Evolutionary conservation across 768 basidiomycete genomes (phyloP).

Genomic region (Lactifluus pinguis): DNA sequence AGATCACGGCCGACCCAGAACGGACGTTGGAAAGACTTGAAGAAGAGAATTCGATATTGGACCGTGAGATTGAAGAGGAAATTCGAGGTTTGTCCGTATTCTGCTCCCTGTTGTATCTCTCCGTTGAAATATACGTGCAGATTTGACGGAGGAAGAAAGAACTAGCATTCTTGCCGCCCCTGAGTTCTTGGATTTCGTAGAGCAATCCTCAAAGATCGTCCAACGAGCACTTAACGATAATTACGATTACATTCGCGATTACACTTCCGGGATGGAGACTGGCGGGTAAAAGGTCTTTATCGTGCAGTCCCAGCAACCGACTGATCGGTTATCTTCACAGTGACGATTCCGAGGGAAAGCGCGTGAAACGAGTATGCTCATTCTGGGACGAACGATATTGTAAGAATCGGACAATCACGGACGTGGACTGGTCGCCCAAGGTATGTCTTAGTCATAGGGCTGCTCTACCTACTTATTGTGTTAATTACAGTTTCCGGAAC

Average conservation of each 20-base stretch:
- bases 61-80: conserved; percentile 80
- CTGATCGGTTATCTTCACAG: conserved; percentile 30
- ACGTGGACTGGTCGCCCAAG: conserved; percentile 97
- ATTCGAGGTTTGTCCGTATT: conserved; percentile 51
- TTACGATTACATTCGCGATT: conserved; percentile 96
- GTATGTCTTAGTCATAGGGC: conserved; percentile 31
- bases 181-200: conserved; percentile 89
- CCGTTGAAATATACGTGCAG: conserved; percentile 30
- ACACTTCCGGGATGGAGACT: conserved; percentile 81
- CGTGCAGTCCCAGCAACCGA: not conserved
- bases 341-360: conserved; percentile 84
- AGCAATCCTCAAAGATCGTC: conserved; percentile 89
- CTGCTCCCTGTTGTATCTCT: not conserved
- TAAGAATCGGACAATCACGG: conserved; percentile 91
- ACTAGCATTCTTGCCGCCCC: conserved; percentile 75
- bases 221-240: conserved; percentile 90
- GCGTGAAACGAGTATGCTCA: conserved; percentile 87
- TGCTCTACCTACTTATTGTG: not conserved
- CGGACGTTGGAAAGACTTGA: conserved; percentile 65
- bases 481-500: conserved; percentile 74
- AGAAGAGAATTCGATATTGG: conserved; percentile 74
- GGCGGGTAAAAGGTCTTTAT: conserved; percentile 51
- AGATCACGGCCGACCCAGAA: conserved; percentile 56
- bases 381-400: conserved; percentile 89
- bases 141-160: conserved; percentile 81